Evolutionary conservation across 2,329 filamentous ascomycete genomes (phyloP), one percentile per base, ranked within the genome.

Genomic region (Clarireedia monteithiana): DNA sequence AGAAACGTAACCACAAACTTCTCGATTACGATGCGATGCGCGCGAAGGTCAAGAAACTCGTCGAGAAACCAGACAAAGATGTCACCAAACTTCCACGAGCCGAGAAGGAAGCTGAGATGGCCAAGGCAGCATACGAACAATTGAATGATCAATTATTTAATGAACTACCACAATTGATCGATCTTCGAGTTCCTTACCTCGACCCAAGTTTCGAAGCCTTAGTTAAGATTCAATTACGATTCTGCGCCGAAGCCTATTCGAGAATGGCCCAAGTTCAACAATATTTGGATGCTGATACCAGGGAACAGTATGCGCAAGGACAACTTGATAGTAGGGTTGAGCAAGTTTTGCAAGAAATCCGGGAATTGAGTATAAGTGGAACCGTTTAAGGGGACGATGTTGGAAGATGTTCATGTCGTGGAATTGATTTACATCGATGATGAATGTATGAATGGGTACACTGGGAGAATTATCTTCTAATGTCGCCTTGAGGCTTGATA

Each of bases 241-340:
- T 99, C 77, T 99, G 95, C 68, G 94, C 95, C 6, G 94, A 99
- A 75, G 94, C 94, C 1, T 99, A 99, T 73, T 91, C 86, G 60
- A 81, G 94, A 48, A 99, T 99, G 94, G 94, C 95, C 26, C 95
- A 99, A 76, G 95, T 99, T 56, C 94, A 99, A 75, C 94, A 99
- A 75, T 97, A 96, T 71, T 79, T 99, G 34, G 94, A 97, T 70
- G 88, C 92, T 30, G 91, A 96, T 68, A 97, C 92, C 52, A 82
- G 94, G 71, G 94, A 99, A 63, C 88, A 96, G 73, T 99, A 99
- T 72, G 94, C 94, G 1, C 85, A 91, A 66, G 94, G 94, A 26
- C 89, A 96, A 63, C 75, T 99, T 65, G 94, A 99, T 71, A 87
- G 85, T 59, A 78, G 90, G 62, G 94, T 99, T 30, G 94, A 99